Conservation (phyloP, 75 land plant species). For the Adiantum capillusveneris region DNA sequence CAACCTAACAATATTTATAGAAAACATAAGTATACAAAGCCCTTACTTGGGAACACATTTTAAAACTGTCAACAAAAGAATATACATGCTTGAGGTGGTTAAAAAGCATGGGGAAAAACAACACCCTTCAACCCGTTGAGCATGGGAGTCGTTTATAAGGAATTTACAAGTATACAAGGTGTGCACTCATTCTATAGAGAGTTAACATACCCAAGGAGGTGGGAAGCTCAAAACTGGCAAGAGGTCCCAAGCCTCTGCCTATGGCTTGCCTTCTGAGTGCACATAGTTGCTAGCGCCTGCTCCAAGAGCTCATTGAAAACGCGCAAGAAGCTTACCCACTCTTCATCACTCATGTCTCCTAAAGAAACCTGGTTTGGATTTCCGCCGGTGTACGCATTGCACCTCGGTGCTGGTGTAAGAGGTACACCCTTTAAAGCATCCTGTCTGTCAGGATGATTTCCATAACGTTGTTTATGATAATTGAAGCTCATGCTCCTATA, state of each 20-base stretch:
- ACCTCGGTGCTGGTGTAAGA: slow-evolving; percentile 3
- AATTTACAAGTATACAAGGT: too few relatives aligned
- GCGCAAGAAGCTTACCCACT: slow-evolving; percentile 56
- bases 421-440: slow-evolving; percentile 5
- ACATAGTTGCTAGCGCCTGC: slow-evolving; percentile 50
- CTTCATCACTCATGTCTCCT: slow-evolving; percentile 62
- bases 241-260: slow-evolving; percentile 86
- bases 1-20: too few relatives aligned
- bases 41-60: too few relatives aligned
- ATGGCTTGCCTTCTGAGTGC: slow-evolving; percentile 13
- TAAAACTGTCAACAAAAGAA: too few relatives aligned
- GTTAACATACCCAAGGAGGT: too few relatives aligned
- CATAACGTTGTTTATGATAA: slow-evolving; percentile 6
- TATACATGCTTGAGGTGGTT: too few relatives aligned
- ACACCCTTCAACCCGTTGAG: too few relatives aligned
- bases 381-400: too few relatives aligned
- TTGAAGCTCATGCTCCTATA: neutral
- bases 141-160: too few relatives aligned
- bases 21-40: too few relatives aligned
- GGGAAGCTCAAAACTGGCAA: slow-evolving; percentile 69
- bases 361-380: slow-evolving; percentile 30
- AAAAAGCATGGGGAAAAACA: too few relatives aligned
- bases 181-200: too few relatives aligned
- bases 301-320: slow-evolving; percentile 56
- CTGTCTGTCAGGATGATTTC: slow-evolving; percentile 1